Percentiles rank a stretch among this genome's conserved stretches.
phyloP scores from a whole-genome alignment of 164 flowering plant genomes.

The Chimonanthus praecox region DNA sequence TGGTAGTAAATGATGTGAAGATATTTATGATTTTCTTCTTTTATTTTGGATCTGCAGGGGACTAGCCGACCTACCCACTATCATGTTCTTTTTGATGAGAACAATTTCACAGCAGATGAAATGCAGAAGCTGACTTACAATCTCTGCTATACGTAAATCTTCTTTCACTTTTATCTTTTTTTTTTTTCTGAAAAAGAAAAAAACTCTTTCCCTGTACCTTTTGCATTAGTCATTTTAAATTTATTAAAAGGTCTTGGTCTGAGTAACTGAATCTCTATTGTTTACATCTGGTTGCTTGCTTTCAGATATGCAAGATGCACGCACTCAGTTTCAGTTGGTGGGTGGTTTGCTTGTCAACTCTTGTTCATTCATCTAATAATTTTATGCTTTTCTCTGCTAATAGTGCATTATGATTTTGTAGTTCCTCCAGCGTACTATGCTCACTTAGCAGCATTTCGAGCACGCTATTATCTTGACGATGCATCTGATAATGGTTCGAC shows the following conservation, averaged over 20 bases:
- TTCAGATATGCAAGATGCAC: slow-evolving; percentile 83
- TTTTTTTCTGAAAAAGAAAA: too few relatives aligned
- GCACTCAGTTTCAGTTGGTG: slow-evolving; percentile 75
- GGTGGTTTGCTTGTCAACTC: slow-evolving; percentile 8
- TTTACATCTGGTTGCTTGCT: slow-evolving; percentile 3
- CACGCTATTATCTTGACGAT: slow-evolving; percentile 80
- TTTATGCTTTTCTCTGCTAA: neutral
- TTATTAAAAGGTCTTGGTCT: neutral
- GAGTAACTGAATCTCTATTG: neutral
- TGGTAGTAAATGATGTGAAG: neutral
- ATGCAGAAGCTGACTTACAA: slow-evolving; percentile 64
- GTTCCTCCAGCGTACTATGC: slow-evolving; percentile 89
- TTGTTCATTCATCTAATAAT: neutral
- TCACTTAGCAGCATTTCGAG: slow-evolving; percentile 72
- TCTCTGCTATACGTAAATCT: slow-evolving; percentile 44
- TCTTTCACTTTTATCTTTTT: too few relatives aligned
- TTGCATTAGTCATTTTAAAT: neutral
- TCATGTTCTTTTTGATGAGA: slow-evolving; percentile 78
- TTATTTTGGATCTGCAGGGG: slow-evolving; percentile 17
- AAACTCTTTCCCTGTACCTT: neutral
- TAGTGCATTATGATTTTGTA: slow-evolving; percentile 14
- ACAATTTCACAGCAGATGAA: slow-evolving; percentile 64
- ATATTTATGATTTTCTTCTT: neutral
- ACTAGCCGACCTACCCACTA: slow-evolving; percentile 39
- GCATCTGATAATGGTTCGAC: slow-evolving; percentile 65